phyloP scores from a whole-genome alignment of 495 filamentous ascomycete genomes.

The Penicillium dipodomyicola region DNA sequence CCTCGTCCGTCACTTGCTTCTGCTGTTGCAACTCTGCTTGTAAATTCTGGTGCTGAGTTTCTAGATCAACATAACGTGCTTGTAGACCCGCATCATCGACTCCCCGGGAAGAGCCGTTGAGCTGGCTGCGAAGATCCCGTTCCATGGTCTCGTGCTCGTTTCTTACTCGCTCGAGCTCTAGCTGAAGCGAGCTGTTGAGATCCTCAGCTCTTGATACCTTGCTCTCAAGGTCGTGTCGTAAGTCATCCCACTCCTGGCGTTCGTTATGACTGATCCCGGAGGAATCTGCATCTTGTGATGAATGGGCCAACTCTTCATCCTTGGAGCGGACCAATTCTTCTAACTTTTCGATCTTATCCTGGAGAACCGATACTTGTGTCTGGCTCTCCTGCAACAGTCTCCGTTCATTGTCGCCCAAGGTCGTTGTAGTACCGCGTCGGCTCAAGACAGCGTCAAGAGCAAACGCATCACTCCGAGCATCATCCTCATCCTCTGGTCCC shows the following conservation, averaged over 20 bases:
- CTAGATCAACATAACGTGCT: conserved; percentile 59
- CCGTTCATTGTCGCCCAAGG: conserved; percentile 60
- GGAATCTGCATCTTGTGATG: conserved; percentile 29
- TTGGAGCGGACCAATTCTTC: conserved; percentile 59
- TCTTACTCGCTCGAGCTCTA: conserved; percentile 71
- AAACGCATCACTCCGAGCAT: conserved; percentile 65
- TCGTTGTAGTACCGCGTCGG: conserved; percentile 54
- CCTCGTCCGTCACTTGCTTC: conserved; percentile 82
- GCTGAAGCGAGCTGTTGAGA: conserved; percentile 70
- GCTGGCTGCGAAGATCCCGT: conserved; percentile 59
- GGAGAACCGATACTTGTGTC: conserved; percentile 68
- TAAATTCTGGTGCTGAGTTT: conserved; percentile 69
- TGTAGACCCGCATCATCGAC: conserved; percentile 49
- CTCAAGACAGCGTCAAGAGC: conserved; percentile 56
- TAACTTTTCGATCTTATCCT: conserved; percentile 69
- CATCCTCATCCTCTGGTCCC: conserved; percentile 58
- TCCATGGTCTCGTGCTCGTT: conserved; percentile 63
- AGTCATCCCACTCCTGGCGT: conserved; percentile 68
- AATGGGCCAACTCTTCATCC: conserved; percentile 53
- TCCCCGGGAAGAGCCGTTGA: conserved; percentile 51
- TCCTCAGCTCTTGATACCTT: conserved; percentile 76
- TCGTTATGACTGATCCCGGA: conserved; percentile 41
- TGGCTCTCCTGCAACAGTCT: conserved; percentile 75
- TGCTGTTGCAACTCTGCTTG: conserved; percentile 69
- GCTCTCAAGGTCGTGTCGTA: conserved; percentile 70